Evolutionary conservation across 228 moss, liverwort and hornwort genomes (phyloP).

Genomic region (Sphagnum fallax): DNA sequence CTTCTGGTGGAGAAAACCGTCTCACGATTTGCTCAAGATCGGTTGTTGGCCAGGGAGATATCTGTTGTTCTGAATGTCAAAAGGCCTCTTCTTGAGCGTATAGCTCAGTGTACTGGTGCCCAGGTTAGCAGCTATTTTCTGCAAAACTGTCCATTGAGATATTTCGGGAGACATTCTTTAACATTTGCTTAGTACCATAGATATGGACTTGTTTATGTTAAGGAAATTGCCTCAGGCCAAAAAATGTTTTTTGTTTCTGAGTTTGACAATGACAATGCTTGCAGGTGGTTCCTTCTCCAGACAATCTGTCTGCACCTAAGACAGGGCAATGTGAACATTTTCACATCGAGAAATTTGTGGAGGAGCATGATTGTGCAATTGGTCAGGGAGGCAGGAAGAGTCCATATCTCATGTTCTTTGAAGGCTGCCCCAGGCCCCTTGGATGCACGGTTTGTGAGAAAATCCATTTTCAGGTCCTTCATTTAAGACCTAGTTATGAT

Average conservation of each 20-base stretch:
- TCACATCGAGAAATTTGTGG: slow-evolving; percentile 78
- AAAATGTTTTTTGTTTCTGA: too few relatives aligned
- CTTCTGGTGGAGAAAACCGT: slow-evolving; percentile 92
- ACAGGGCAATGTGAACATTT: slow-evolving; percentile 74
- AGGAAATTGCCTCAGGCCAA: too few relatives aligned
- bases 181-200: too few relatives aligned
- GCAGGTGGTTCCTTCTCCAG: slow-evolving; percentile 72
- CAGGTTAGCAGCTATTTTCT: slow-evolving; percentile 28
- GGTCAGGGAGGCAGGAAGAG: slow-evolving; percentile 59
- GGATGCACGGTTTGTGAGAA: slow-evolving; percentile 67
- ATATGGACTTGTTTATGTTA: too few relatives aligned
- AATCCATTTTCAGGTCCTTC: background rate
- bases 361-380: slow-evolving; percentile 63
- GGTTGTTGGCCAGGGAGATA: slow-evolving; percentile 68
- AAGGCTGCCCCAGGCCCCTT: slow-evolving; percentile 78
- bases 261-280: background rate
- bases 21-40: slow-evolving; percentile 80
- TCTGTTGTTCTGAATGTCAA: slow-evolving; percentile 86
- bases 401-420: slow-evolving; percentile 85
- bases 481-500: background rate
- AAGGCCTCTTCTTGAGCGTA: slow-evolving; percentile 72
- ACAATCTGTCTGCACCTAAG: slow-evolving; percentile 63
- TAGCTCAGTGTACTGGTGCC: slow-evolving; percentile 82
- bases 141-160: too few relatives aligned
- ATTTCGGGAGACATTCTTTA: too few relatives aligned